Evolutionary conservation across 139 green algal species (phyloP).

Genomic region (Closterium sp.): DNA sequence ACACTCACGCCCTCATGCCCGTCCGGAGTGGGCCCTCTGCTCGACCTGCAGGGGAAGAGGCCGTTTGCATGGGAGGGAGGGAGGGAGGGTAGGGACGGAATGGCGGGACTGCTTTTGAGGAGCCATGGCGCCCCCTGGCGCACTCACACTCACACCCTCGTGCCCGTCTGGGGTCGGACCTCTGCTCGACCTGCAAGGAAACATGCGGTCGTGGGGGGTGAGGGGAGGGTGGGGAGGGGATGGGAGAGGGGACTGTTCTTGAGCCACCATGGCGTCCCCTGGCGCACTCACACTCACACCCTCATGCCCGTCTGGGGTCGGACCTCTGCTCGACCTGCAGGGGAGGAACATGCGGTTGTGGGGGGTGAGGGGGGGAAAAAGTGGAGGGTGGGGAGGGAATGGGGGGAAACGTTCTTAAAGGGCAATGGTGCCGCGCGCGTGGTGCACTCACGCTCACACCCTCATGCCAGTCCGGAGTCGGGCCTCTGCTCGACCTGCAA

Average conservation of each 20-base stretch:
- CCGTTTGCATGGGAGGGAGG: neutral
- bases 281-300: conserved; percentile 65
- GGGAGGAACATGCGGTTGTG: neutral
- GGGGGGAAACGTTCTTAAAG: conserved; percentile 56
- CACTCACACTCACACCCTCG: conserved; percentile 65
- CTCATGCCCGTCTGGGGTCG: conserved; percentile 70
- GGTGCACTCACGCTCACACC: conserved; percentile 65
- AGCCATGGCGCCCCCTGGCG: conserved; percentile 69
- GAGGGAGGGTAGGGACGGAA: neutral
- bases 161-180: conserved; percentile 74
- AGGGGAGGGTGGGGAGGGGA: too few relatives aligned
- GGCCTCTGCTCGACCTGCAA: conserved; percentile 50
- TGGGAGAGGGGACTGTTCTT: too few relatives aligned
- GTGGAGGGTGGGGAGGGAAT: neutral
- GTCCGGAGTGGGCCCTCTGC: conserved; percentile 68
- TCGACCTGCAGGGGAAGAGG: neutral
- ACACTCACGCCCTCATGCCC: conserved; percentile 71
- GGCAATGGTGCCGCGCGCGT: too few relatives aligned
- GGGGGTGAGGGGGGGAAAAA: neutral
- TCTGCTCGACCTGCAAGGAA: conserved; percentile 4
- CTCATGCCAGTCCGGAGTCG: conserved; percentile 72
- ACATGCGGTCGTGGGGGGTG: too few relatives aligned
- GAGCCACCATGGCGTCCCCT: conserved; percentile 74
- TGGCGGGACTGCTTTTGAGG: conserved; percentile 31
- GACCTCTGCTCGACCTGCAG: conserved; percentile 50